Evolutionary conservation across 2,329 filamentous ascomycete species (phyloP).

Genomic region (Aschersonia sp.): DNA sequence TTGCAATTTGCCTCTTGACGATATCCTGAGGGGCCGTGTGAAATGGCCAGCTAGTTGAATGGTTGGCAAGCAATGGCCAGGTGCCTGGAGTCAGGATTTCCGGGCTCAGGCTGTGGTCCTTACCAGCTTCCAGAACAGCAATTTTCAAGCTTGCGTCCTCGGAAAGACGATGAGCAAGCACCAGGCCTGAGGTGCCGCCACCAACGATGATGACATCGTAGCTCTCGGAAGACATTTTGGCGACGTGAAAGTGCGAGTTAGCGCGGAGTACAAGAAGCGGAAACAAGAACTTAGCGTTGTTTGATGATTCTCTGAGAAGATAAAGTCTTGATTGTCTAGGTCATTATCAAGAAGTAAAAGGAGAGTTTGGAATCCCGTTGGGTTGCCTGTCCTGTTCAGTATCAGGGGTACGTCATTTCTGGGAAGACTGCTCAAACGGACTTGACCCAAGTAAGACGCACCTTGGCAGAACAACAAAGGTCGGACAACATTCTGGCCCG

Average conservation of each 20-base stretch:
- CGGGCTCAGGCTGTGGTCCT: conserved; percentile 5
- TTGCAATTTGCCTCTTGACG: conserved; percentile 7
- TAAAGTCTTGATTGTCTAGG: not conserved
- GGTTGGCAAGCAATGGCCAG: not conserved
- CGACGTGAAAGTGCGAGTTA: not conserved
- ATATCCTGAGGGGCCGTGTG: conserved; percentile 8
- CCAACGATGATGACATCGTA: conserved; percentile 12
- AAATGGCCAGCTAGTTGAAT: conserved; percentile 8
- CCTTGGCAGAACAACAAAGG: not conserved
- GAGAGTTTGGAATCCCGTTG: not conserved
- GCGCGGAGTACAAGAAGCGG: not conserved
- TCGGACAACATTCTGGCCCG: not conserved
- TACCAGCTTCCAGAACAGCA: conserved; percentile 12
- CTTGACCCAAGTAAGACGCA: not conserved
- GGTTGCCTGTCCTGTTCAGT: not conserved
- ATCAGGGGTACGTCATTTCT: not conserved
- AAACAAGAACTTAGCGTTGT: not conserved
- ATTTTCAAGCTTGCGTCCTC: conserved; percentile 10
- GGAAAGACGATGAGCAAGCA: conserved; percentile 12
- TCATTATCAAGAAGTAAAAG: not conserved
- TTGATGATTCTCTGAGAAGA: not conserved
- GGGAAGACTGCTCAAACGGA: not conserved
- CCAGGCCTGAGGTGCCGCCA: conserved; percentile 13
- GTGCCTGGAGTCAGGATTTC: conserved; percentile 6
- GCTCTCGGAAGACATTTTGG: conserved; percentile 17